phyloP scores from a whole-genome alignment of 805 yeast genomes.

The Hanseniaspora lachancei region DNA sequence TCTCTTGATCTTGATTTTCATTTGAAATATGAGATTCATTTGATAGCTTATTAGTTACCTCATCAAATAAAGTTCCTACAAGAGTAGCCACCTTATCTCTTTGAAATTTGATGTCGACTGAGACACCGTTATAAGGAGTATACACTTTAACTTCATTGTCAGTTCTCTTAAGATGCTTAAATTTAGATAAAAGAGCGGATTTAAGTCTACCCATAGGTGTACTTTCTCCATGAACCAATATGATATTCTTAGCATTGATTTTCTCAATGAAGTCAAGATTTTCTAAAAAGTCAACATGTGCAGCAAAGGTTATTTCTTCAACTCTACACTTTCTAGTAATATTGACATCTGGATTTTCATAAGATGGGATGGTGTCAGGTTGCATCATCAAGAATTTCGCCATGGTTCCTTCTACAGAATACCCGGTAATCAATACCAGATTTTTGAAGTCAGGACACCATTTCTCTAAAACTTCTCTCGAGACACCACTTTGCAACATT shows the following conservation, averaged over 20 bases:
- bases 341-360: conserved; percentile 62
- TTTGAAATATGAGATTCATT: background rate
- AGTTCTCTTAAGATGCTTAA: conserved; percentile 66
- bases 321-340: conserved; percentile 78
- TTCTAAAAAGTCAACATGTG: conserved; percentile 94
- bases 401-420: conserved; percentile 96
- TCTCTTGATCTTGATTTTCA: conserved; percentile 46
- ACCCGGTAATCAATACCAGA: conserved; percentile 81
- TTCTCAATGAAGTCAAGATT: conserved; percentile 81
- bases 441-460: conserved; percentile 98
- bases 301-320: conserved; percentile 97
- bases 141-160: conserved; percentile 81
- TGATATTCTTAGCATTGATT: conserved; percentile 72
- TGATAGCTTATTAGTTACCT: conserved; percentile 20
- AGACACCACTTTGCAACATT: conserved; percentile 92
- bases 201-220: conserved; percentile 97
- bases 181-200: conserved; percentile 80
- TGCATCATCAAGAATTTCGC: conserved; percentile 81
- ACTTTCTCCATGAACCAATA: conserved; percentile 92
- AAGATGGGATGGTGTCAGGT: conserved; percentile 80
- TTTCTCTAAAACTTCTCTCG: conserved; percentile 77
- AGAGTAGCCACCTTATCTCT: conserved; percentile 77
- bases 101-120: conserved; percentile 59
- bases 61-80: conserved; percentile 44
- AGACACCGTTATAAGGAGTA: conserved; percentile 85